Conservation (phyloP, 1,284 basidiomycete species). For the Marasmius sp. region DNA sequence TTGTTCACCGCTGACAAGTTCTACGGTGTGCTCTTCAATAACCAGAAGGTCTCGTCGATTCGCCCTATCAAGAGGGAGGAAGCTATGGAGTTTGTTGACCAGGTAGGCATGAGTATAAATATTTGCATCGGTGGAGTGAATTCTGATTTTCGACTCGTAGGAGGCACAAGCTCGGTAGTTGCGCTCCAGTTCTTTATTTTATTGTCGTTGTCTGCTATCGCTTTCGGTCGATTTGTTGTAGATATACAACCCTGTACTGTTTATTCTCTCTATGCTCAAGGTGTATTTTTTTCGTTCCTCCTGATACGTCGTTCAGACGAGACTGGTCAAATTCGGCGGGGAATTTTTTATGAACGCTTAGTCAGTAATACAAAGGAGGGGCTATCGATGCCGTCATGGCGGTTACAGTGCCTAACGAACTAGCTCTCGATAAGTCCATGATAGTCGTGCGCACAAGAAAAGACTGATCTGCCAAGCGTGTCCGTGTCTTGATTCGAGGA, state of each 20-base stretch:
- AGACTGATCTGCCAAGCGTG: too few relatives aligned
- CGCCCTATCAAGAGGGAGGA: conserved; percentile 81
- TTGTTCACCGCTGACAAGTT: conserved; percentile 93
- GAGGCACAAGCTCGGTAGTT: conserved; percentile 31
- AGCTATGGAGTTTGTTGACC: conserved; percentile 88
- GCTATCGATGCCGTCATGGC: too few relatives aligned
- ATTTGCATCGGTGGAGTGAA: background rate
- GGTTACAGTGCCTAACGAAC: too few relatives aligned
- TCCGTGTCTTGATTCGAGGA: too few relatives aligned
- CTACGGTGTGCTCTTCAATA: conserved; percentile 99
- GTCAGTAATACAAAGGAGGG: too few relatives aligned
- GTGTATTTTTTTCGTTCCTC: too few relatives aligned
- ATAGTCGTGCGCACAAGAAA: too few relatives aligned
- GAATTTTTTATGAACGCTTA: too few relatives aligned
- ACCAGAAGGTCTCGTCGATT: conserved; percentile 91
- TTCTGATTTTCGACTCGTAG: conserved; percentile 12
- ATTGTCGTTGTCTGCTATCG: background rate
- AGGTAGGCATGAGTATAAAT: conserved; percentile 40
- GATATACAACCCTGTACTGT: background rate
- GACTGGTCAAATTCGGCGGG: too few relatives aligned
- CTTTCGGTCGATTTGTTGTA: background rate
- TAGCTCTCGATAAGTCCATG: too few relatives aligned
- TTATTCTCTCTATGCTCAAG: background rate
- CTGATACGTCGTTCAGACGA: too few relatives aligned
- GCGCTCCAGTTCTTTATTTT: background rate